Conservation (phyloP, 345 rosid species). For the Pistacia integerrima region DNA sequence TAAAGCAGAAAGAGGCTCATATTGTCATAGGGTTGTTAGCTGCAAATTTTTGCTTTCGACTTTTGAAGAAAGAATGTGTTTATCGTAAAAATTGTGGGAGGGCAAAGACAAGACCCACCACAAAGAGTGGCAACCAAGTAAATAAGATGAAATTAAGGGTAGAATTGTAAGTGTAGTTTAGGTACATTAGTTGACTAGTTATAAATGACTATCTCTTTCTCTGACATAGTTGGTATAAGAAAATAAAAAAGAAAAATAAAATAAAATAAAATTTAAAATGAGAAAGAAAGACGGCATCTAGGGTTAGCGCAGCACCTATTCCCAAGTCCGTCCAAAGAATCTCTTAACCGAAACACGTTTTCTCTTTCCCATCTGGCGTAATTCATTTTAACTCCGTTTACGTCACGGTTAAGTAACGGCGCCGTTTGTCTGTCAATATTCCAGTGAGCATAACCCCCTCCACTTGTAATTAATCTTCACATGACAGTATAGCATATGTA, state of each 20-base stretch:
- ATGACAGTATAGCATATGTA: no score
- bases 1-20: no score
- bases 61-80: no score
- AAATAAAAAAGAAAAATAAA: slow-evolving; percentile 12
- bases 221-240: neutral
- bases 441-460: neutral
- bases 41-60: neutral
- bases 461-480: no score
- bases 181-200: slow-evolving; percentile 10
- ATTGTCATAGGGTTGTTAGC: no score
- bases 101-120: no score
- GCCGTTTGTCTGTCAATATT: neutral
- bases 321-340: slow-evolving; percentile 13
- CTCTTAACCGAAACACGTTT: slow-evolving; percentile 31
- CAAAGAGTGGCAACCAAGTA: neutral
- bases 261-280: neutral
- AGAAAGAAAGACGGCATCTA: slow-evolving; percentile 24
- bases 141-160: neutral
- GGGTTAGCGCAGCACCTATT: slow-evolving; percentile 23
- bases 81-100: no score
- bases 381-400: neutral
- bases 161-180: neutral
- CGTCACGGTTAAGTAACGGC: slow-evolving; percentile 11
- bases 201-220: neutral
- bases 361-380: slow-evolving; percentile 7